Evolutionary conservation across 108 stramenopile genomes (phyloP), one percentile per base, ranked within the genome.

Genomic region (Skeletonema tropicum): DNA sequence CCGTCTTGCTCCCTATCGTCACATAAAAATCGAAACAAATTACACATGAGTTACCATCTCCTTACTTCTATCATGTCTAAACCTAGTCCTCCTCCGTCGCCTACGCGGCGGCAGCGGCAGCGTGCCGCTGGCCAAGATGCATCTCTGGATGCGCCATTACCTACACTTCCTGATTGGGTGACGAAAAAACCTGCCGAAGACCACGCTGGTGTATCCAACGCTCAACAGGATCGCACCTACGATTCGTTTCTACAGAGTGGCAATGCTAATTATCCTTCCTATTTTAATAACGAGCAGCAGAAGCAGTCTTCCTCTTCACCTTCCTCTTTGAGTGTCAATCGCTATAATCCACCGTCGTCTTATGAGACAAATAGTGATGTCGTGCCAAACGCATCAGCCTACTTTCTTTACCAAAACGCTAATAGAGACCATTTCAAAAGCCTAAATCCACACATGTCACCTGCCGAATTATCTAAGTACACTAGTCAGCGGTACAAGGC

Each of bases 401-500:
- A 92, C 36, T 60, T 89, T 57, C 86, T 89, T 33, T 89, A 89
- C 55, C 81, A 79, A 74, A 88, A 88, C 72, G 85, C 86, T 32
- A 92, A 85, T 84, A 73, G 90, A 19, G 90, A 86, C 17, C 72
- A 85, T 26, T 89, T 92, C 86, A 86, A 85, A 70, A 77, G 81
- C 0, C 42, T 85, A 32, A 85, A 92, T 62, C 88, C 88, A 10
- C 86, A 70, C 2, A 80, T 80, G 78, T 85, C 86, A 11, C 87
- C 86, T 66, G 91, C 85, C 15, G 85, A 92, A 52, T 73, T 91
- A n/a, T 76, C 88, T 63, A 91, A 91, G 74, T 89, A 87, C 66
- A 91, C 88, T 21, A 92, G 86, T 92, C 86, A 87, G 76, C 89
- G 85, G 87, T 92, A 89, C 87, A 88, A 87, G 78, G 74, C 80